Evolutionary conservation across 352 stramenopile species (phyloP).

Genomic region (Phytophthora rubi): DNA sequence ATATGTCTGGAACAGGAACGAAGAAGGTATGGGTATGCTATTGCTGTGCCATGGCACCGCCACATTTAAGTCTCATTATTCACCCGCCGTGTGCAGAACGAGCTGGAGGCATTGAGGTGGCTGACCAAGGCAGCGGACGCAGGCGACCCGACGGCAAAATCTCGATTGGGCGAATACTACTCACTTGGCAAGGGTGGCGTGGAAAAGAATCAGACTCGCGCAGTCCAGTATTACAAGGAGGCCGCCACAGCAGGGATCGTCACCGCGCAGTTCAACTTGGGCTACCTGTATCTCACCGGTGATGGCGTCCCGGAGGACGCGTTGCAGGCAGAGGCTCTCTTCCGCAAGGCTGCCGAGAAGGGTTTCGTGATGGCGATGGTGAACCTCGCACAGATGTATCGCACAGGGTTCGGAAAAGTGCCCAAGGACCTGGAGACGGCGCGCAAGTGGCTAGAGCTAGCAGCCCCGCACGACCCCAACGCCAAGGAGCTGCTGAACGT

Average conservation of each 20-base stretch:
- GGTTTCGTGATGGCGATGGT: conserved; percentile 90
- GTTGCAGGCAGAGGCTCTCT: conserved; percentile 73
- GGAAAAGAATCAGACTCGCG: conserved; percentile 54
- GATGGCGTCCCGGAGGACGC: conserved; percentile 64
- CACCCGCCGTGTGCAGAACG: conserved; percentile 50
- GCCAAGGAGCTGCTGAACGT: conserved; percentile 76
- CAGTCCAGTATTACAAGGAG: conserved; percentile 74
- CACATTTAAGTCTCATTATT: background rate
- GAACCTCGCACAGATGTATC: conserved; percentile 88
- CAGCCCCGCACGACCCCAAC: conserved; percentile 75
- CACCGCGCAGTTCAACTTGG: conserved; percentile 83
- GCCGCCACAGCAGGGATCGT: conserved; percentile 63
- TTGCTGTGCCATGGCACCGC: background rate
- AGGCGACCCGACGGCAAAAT: conserved; percentile 79
- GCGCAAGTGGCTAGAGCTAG: conserved; percentile 78
- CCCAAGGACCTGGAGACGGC: conserved; percentile 66
- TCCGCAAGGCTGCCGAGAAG: conserved; percentile 75
- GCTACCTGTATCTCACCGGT: conserved; percentile 72
- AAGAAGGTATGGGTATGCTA: conserved; percentile 52
- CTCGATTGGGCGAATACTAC: conserved; percentile 74
- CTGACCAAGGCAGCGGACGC: conserved; percentile 76
- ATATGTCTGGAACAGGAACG: conserved; percentile 66
- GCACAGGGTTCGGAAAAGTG: conserved; percentile 68
- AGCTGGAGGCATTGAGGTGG: conserved; percentile 72
- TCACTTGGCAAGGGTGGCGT: conserved; percentile 65